Evolutionary conservation across 2,329 filamentous ascomycete genomes (phyloP).

Genomic region (Gaeumannomyces tritici): DNA sequence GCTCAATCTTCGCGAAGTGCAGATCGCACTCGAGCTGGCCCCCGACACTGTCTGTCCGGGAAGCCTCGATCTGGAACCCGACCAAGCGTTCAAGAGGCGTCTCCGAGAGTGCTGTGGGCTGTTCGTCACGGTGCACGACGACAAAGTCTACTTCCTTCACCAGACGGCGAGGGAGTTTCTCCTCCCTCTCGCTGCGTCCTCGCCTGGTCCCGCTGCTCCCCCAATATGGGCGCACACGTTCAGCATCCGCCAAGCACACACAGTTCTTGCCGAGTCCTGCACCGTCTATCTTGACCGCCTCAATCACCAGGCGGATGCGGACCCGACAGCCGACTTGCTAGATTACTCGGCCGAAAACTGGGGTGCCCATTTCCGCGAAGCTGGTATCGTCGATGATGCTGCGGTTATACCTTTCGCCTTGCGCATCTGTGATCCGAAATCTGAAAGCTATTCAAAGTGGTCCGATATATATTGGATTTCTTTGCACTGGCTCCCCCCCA

Average conservation of each 20-base stretch:
- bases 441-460: conserved; percentile 6
- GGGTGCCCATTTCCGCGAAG: conserved; percentile 12
- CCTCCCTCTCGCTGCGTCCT: conserved; percentile 7
- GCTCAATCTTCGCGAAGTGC: conserved; percentile 18
- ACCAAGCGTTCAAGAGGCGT: conserved; percentile 10
- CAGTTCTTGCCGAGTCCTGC: conserved; percentile 13
- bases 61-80: conserved; percentile 13
- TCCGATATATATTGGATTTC: neutral
- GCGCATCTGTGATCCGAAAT: conserved; percentile 8
- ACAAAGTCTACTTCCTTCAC: conserved; percentile 20
- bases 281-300: conserved; percentile 12
- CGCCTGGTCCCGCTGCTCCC: neutral
- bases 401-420: conserved; percentile 6
- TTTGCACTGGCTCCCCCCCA: neutral
- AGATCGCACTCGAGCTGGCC: conserved; percentile 13
- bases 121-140: conserved; percentile 17
- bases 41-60: neutral
- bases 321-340: conserved; percentile 7
- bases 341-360: conserved; percentile 14
- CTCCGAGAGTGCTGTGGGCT: conserved; percentile 18
- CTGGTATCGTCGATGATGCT: conserved; percentile 4
- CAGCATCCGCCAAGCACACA: conserved; percentile 10
- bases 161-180: conserved; percentile 23
- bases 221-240: conserved; percentile 13
- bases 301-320: neutral